A percentile compares a stretch with the other conserved stretches of the same genome.
Conservation (phyloP, 1,284 basidiomycete genomes). For the Retiboletus flavoniger region DNA sequence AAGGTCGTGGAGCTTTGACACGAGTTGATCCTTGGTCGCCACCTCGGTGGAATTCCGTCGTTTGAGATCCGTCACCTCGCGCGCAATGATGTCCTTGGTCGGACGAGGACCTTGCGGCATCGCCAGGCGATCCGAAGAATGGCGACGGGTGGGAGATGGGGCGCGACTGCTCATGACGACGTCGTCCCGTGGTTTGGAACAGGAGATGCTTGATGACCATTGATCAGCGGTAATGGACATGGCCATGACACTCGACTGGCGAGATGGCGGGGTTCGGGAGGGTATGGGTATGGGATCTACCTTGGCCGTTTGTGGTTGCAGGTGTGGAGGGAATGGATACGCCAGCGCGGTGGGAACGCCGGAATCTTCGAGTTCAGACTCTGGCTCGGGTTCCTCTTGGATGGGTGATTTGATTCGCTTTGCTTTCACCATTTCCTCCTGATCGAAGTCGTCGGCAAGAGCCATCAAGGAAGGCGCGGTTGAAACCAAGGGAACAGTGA, state of each 20-base stretch:
- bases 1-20: constrained; percentile 32
- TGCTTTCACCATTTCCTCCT: constrained; percentile 33
- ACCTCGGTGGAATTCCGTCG: constrained; percentile 25
- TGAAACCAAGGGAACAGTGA: constrained; percentile 35
- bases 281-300: constrained; percentile 35
- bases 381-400: constrained; percentile 26
- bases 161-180: constrained; percentile 32
- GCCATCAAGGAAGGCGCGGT: constrained; percentile 34
- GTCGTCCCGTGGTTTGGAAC: constrained; percentile 31
- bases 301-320: constrained; percentile 25
- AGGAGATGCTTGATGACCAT: constrained; percentile 26
- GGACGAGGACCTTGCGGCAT: constrained; percentile 19
- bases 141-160: constrained; percentile 26
- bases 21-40: constrained; percentile 28
- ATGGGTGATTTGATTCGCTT: constrained; percentile 25
- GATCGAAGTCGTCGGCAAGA: constrained; percentile 33
- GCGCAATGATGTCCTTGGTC: constrained; percentile 11
- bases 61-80: constrained; percentile 27
- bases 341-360: constrained; percentile 19
- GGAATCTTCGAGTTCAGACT: constrained; percentile 27
- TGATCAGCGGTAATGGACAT: constrained; percentile 32
- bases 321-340: constrained; percentile 35
- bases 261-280: constrained; percentile 29
- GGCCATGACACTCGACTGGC: constrained; percentile 30
- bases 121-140: constrained; percentile 22